Evolutionary conservation across 257 asterid genomes (phyloP), one percentile per base, ranked within the genome.

Genomic region (Striga asiatica): DNA sequence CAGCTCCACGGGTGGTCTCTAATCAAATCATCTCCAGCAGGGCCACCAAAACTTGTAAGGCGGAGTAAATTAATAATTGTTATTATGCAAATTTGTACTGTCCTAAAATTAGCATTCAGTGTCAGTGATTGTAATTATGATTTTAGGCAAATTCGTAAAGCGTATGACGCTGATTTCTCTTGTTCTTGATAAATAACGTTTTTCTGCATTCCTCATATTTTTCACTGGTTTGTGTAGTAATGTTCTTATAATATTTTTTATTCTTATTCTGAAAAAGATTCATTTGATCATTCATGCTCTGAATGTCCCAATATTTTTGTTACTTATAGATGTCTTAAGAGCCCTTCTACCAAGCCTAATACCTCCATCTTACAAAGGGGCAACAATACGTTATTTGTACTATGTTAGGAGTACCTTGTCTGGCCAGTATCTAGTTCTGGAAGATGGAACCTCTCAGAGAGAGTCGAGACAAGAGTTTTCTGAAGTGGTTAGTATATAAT

Each of bases 351-450:
- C 72, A 47, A 66, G 38, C 66, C 13, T 66, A 51, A 66, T 66
- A 52, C 66, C 72, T 59, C 72, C 72, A 32, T 51, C 72, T 42
- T 66, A 66, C 62, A 52, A 58, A 66, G 72, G 72, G 31, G 72
- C 72, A 32, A 59, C 72, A 34, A 59, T 66, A 59, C 72, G 72
- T 41, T 66, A 66, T 60, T 28, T 66, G 46, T 66, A 66, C 66
- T 66, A 59, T 53, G 50, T 66, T 52, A 59, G 51, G 62, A 45
- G 58, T 53, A 31, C 52, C 35, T 66, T 66, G 62, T 59, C 72
- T 34, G 62, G 66, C 2, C 58, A 60, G 25, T 66, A 66, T 59
- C 56, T 66, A 53, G 13, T 24, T 32, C 46, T 53, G 53, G 66
- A 59, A 50, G 61, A 59, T 66, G 72, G 62, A 59, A 52, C 62